Percentiles rank a stretch among this genome's conserved stretches.
Conservation (phyloP, 441 rosid genomes). For the Dalechampia spathulata region DNA sequence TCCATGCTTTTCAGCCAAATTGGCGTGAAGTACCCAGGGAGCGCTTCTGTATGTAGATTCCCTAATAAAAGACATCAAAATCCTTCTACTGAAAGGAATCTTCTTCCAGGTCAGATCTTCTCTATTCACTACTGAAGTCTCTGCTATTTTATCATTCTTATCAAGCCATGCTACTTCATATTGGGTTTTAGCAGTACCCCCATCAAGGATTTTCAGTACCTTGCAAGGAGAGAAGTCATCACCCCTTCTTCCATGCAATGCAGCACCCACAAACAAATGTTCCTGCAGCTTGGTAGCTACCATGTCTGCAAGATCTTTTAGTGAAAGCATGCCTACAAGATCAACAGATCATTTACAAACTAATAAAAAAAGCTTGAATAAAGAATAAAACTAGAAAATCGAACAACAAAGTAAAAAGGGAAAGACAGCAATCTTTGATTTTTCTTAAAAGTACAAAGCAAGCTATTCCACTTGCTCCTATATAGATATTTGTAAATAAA, state of each 20-base stretch:
- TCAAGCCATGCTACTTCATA: constrained; percentile 78
- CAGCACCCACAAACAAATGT: constrained; percentile 52
- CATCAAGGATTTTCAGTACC: constrained; percentile 44
- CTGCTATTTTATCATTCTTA: constrained; percentile 44
- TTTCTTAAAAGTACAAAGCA: background rate
- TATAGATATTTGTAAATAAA: no score
- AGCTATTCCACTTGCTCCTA: background rate
- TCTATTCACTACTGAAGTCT: constrained; percentile 37
- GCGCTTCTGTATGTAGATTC: constrained; percentile 76
- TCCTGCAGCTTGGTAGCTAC: constrained; percentile 56
- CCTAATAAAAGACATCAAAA: constrained; percentile 88
- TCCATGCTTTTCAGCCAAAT: constrained; percentile 58
- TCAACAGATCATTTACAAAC: constrained; percentile 9
- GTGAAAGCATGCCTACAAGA: constrained; percentile 65
- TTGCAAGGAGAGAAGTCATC: constrained; percentile 52
- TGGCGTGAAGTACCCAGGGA: constrained; percentile 86
- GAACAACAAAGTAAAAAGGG: background rate
- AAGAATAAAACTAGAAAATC: background rate
- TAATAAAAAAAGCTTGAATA: background rate
- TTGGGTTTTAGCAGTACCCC: constrained; percentile 28
- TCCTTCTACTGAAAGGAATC: constrained; percentile 62
- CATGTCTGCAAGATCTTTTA: constrained; percentile 74
- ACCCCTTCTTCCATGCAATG: constrained; percentile 57
- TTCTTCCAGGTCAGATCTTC: constrained; percentile 73
- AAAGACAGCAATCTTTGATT: background rate